phyloP scores from a whole-genome alignment of 2,329 filamentous ascomycete species.

The Fusarium austroafricanum region DNA sequence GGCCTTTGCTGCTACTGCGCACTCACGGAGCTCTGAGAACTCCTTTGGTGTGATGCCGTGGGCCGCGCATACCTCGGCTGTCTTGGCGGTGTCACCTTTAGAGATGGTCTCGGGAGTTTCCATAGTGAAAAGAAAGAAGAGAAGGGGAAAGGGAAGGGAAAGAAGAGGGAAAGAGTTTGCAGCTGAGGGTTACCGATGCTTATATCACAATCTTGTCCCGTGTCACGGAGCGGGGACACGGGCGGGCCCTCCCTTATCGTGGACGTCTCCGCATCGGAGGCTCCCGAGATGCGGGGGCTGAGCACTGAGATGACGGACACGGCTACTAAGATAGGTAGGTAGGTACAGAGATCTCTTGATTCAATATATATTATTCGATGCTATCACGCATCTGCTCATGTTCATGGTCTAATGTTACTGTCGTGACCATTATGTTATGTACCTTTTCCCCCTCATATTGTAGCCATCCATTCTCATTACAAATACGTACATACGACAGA shows the following conservation, averaged over 20 bases:
- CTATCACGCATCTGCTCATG: slow-evolving; percentile 36
- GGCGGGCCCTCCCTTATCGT: slow-evolving; percentile 37
- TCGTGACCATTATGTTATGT: slow-evolving; percentile 38
- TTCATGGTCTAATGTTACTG: slow-evolving; percentile 37
- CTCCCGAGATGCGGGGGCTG: slow-evolving; percentile 42
- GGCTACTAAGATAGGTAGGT: slow-evolving; percentile 6
- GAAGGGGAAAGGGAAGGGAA: not conserved
- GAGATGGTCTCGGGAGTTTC: slow-evolving; percentile 43
- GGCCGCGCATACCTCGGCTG: slow-evolving; percentile 44
- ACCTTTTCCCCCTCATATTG: slow-evolving; percentile 12
- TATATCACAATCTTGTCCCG: slow-evolving; percentile 23
- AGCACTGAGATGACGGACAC: slow-evolving; percentile 33
- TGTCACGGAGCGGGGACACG: slow-evolving; percentile 21
- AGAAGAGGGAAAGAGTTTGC: not conserved
- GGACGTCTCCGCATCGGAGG: slow-evolving; percentile 41
- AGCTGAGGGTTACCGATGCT: slow-evolving; percentile 5
- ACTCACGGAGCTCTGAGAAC: slow-evolving; percentile 70
- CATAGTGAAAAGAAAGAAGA: slow-evolving; percentile 20
- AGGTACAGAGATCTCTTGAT: not conserved
- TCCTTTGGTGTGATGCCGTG: slow-evolving; percentile 70
- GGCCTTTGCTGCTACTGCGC: slow-evolving; percentile 77
- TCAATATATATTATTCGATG: slow-evolving; percentile 36
- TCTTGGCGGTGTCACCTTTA: slow-evolving; percentile 44
- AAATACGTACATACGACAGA: slow-evolving; percentile 37
- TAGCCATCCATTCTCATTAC: slow-evolving; percentile 38